Percentiles rank a stretch among this genome's conserved stretches.
Conservation (phyloP, 78 protist genomes). For the Creolimax fragrantissima region DNA sequence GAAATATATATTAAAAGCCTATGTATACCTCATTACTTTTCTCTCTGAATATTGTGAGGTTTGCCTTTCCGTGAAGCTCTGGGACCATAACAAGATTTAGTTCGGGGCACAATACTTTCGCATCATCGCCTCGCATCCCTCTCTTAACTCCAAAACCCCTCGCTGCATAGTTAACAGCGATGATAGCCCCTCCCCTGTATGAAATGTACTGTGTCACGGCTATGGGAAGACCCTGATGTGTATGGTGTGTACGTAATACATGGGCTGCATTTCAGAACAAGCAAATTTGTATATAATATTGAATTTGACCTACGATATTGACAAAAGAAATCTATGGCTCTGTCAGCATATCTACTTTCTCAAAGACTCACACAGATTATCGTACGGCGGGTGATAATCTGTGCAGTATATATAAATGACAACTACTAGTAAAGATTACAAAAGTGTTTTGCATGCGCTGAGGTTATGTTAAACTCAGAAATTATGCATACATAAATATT, state of each 20-base stretch:
- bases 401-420: neutral
- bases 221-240: slow-evolving; percentile 6
- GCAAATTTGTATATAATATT: no score
- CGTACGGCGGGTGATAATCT: no score
- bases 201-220: slow-evolving; percentile 29
- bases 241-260: no score
- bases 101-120: slow-evolving; percentile 2
- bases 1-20: no score
- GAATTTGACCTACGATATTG: no score
- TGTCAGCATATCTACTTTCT: no score
- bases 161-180: slow-evolving; percentile 5
- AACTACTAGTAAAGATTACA: neutral
- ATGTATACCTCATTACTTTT: neutral
- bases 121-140: slow-evolving; percentile 14
- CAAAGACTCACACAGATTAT: no score
- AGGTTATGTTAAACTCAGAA: neutral
- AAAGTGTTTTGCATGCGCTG: neutral
- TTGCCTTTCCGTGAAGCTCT: neutral
- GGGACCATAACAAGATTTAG: neutral
- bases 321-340: no score
- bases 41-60: neutral
- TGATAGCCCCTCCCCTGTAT: neutral
- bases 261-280: no score
- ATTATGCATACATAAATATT: neutral
- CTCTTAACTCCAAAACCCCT: neutral